A percentile compares a stretch with the other conserved stretches of the same genome.
These are phyloP conservation scores for Pythium plurisporium DNA, from an alignment of 352 stramenopile genomes.

Conservation along the genomic window DNA sequence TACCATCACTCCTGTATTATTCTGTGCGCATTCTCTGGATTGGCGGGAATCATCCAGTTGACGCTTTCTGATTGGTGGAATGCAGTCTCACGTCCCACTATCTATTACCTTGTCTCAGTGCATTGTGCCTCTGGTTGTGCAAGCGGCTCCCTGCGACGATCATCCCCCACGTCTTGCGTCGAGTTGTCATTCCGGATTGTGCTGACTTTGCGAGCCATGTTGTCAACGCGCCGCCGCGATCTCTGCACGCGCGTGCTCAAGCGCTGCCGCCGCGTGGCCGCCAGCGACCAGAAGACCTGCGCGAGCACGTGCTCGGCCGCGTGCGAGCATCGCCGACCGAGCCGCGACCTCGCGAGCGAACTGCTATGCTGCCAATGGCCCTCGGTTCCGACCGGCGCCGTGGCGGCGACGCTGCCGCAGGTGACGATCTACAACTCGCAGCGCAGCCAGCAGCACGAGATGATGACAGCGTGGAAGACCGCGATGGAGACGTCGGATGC, in stretches of 20 bases:
- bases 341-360: slow-evolving; percentile 1
- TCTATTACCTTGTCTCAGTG: not conserved
- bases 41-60: slow-evolving; percentile 1
- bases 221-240: slow-evolving; percentile 9
- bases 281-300: slow-evolving; percentile 6
- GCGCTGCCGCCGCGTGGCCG: slow-evolving; percentile 6
- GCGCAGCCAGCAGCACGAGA: slow-evolving; percentile 18
- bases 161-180: too few relatives aligned
- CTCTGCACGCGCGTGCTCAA: slow-evolving; percentile 17
- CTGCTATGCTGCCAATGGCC: slow-evolving; percentile 25
- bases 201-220: not conserved
- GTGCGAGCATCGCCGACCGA: not conserved
- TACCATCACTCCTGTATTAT: not conserved
- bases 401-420: not conserved
- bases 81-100: not conserved
- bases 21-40: slow-evolving; percentile 4
- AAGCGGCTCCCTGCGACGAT: not conserved
- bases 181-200: too few relatives aligned
- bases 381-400: not conserved
- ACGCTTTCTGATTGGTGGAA: not conserved
- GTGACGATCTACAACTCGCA: slow-evolving; percentile 19
- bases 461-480: slow-evolving; percentile 19
- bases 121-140: not conserved
- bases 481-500: slow-evolving; percentile 17
- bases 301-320: slow-evolving; percentile 11